phyloP scores from a whole-genome alignment of 306 rosid genomes.

The Cyclanthera cordifolia region DNA sequence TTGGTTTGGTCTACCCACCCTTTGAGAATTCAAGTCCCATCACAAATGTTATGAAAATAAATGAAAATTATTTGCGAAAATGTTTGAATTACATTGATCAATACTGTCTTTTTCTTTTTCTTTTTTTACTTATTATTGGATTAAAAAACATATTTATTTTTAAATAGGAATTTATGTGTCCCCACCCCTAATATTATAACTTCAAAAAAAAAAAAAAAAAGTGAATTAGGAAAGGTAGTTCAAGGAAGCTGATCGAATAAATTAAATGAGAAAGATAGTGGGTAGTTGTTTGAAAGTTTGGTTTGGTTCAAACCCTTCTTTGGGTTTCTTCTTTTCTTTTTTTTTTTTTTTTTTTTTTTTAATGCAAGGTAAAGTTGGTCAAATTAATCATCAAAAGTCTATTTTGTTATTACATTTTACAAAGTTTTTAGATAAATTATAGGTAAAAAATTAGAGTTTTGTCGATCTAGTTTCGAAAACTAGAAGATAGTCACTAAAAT shows the following conservation, averaged over 20 bases:
- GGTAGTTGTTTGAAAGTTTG: slow-evolving; percentile 6
- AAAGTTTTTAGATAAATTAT: background rate
- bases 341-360: too few relatives aligned
- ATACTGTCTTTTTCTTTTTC: too few relatives aligned
- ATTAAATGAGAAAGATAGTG: background rate
- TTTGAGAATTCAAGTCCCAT: background rate
- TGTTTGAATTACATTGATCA: too few relatives aligned
- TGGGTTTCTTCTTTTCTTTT: background rate
- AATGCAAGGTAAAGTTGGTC: too few relatives aligned
- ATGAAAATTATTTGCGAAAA: background rate
- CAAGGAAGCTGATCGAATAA: background rate
- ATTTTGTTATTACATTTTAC: background rate
- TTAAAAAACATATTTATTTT: too few relatives aligned
- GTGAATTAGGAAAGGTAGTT: background rate
- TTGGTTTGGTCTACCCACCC: background rate
- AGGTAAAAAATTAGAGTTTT: background rate
- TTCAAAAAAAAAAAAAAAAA: too few relatives aligned
- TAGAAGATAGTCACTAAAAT: too few relatives aligned
- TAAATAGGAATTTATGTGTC: too few relatives aligned
- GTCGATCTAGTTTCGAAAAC: too few relatives aligned
- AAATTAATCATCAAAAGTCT: background rate
- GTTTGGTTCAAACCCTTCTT: slow-evolving; percentile 1
- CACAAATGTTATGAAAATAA: background rate
- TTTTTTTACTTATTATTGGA: too few relatives aligned
- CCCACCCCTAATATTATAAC: too few relatives aligned